These are phyloP conservation scores for Populus hybrid DNA, from an alignment of 441 rosid species.

Conservation along the genomic window DNA sequence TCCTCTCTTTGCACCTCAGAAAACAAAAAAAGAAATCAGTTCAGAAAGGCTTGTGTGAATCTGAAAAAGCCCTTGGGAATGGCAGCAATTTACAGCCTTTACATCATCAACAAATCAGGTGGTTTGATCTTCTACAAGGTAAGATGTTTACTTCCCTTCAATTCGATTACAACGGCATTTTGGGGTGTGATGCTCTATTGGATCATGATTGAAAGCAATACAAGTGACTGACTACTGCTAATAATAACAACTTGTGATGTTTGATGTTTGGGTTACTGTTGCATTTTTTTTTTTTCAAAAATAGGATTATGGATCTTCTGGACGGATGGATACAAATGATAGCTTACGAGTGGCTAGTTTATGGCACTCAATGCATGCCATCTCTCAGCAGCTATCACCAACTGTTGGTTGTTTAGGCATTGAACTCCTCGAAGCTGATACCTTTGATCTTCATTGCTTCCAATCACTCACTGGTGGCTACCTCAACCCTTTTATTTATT, in stretches of 20 bases:
- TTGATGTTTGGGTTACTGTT: background rate
- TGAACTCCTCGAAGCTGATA: slow-evolving; percentile 82
- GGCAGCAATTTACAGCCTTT: slow-evolving; percentile 88
- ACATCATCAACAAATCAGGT: slow-evolving; percentile 89
- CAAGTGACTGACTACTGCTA: background rate
- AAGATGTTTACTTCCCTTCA: background rate
- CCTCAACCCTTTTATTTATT: background rate
- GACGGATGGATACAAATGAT: slow-evolving; percentile 93
- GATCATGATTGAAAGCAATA: background rate
- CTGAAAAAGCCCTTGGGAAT: slow-evolving; percentile 13
- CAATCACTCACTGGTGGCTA: slow-evolving; percentile 75
- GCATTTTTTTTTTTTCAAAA: background rate
- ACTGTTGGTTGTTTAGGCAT: slow-evolving; percentile 73
- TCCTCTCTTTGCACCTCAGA: too few relatives aligned
- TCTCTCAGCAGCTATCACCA: slow-evolving; percentile 93
- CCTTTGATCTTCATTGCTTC: slow-evolving; percentile 87
- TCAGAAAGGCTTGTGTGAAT: too few relatives aligned
- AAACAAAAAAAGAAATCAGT: too few relatives aligned
- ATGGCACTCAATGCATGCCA: slow-evolving; percentile 98
- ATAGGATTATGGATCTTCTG: slow-evolving; percentile 87
- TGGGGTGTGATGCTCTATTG: background rate
- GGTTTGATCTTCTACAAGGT: slow-evolving; percentile 89
- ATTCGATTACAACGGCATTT: background rate
- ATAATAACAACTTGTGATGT: background rate
- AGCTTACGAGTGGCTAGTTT: slow-evolving; percentile 92